Evolutionary conservation across 1,139 yeast species (phyloP).

Genomic region (Yamadazyma dendronema): DNA sequence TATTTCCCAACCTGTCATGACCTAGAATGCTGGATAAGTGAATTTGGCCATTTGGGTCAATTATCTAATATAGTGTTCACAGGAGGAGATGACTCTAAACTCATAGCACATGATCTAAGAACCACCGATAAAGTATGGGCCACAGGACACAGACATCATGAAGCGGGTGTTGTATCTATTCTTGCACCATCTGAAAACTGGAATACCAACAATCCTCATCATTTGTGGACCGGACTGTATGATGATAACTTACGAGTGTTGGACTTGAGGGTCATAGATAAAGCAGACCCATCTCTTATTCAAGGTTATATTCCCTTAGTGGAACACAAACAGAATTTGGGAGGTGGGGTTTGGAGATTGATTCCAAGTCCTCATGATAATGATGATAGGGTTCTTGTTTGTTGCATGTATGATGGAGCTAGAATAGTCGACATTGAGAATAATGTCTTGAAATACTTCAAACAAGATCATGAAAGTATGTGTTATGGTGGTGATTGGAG

Average conservation of each 20-base stretch:
- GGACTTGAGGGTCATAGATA: constrained; percentile 63
- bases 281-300: constrained; percentile 33
- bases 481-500: constrained; percentile 94
- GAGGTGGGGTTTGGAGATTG: constrained; percentile 96
- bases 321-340: constrained; percentile 49
- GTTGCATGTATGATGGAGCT: constrained; percentile 98
- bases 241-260: constrained; percentile 74
- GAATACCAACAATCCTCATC: constrained; percentile 45
- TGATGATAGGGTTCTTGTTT: constrained; percentile 57
- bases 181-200: constrained; percentile 45
- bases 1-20: constrained; percentile 44
- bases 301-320: constrained; percentile 50
- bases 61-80: constrained; percentile 63
- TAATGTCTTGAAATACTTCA: constrained; percentile 48
- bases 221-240: constrained; percentile 86
- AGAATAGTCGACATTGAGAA: constrained; percentile 48
- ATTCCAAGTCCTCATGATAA: constrained; percentile 53
- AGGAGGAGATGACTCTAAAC: constrained; percentile 86
- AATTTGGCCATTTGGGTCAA: constrained; percentile 60
- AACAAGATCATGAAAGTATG: constrained; percentile 83
- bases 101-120: constrained; percentile 76
- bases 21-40: constrained; percentile 89
- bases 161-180: constrained; percentile 87
- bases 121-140: constrained; percentile 47
- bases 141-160: constrained; percentile 60